Conservation (phyloP, 108 stramenopile species). For the Chaetoceros muelleri region DNA sequence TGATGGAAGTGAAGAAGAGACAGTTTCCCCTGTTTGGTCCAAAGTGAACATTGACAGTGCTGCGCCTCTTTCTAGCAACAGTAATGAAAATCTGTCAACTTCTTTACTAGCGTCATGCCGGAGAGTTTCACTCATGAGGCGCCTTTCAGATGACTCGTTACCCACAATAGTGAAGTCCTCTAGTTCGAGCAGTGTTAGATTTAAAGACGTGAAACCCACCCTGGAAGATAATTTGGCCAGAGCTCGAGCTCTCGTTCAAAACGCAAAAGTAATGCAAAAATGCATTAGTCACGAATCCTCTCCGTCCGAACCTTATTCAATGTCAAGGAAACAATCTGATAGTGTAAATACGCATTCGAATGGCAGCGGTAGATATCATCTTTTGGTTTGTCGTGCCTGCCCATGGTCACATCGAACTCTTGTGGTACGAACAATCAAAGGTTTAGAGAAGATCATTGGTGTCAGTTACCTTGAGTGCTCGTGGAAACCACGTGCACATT, state of each 20-base stretch:
- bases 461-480: not conserved
- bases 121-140: no score
- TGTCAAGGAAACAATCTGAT: not conserved
- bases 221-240: not conserved
- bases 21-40: no score
- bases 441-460: not conserved
- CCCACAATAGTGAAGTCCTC: no score
- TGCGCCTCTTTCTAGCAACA: no score
- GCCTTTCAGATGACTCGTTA: no score
- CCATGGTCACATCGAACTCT: not conserved
- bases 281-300: not conserved
- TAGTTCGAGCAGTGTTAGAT: not conserved
- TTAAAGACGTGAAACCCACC: not conserved
- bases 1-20: no score
- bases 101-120: no score
- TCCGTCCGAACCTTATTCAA: not conserved
- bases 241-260: not conserved
- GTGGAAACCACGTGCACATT: not conserved
- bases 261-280: not conserved
- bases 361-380: not conserved
- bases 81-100: no score
- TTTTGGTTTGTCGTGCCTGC: not conserved
- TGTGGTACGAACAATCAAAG: not conserved
- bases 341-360: not conserved
- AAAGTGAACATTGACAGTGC: no score